These are phyloP conservation scores for Goffeauzyma gilvescens DNA, from an alignment of 768 basidiomycete genomes.

Conservation along the genomic window DNA sequence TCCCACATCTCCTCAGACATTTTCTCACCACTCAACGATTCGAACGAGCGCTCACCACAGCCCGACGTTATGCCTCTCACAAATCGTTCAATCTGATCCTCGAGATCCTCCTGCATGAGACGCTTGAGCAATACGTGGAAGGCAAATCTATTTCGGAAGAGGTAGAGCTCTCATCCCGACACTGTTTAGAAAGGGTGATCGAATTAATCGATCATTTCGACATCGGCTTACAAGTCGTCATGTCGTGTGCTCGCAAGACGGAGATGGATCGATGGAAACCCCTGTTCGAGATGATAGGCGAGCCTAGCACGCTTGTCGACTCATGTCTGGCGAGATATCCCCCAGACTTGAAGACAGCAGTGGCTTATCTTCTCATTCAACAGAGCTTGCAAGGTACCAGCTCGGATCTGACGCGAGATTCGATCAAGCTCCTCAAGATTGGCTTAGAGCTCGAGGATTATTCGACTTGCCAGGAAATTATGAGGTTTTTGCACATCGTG, in stretches of 20 bases:
- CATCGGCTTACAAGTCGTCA: constrained; percentile 73
- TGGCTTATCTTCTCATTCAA: constrained; percentile 68
- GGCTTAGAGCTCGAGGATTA: constrained; percentile 66
- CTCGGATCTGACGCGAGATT: constrained; percentile 37
- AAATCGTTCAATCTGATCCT: constrained; percentile 86
- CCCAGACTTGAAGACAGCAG: constrained; percentile 55
- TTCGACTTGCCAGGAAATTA: constrained; percentile 60
- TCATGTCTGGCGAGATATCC: constrained; percentile 34
- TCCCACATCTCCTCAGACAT: constrained; percentile 72
- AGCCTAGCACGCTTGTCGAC: constrained; percentile 78
- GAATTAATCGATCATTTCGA: constrained; percentile 93
- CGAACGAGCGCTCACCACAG: constrained; percentile 65
- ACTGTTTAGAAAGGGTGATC: constrained; percentile 36
- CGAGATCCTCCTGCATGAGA: constrained; percentile 81
- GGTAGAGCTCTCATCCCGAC: neutral
- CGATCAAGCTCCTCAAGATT: constrained; percentile 54
- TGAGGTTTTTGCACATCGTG: constrained; percentile 79
- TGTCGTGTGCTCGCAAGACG: constrained; percentile 87
- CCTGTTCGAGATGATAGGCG: constrained; percentile 75
- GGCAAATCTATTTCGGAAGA: neutral
- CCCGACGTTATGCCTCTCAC: constrained; percentile 64
- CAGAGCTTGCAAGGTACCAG: neutral
- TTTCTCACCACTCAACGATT: constrained; percentile 48
- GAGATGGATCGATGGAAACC: constrained; percentile 78
- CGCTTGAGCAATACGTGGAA: constrained; percentile 66